These are phyloP conservation scores for Myochromella boudieri DNA, from an alignment of 768 basidiomycete species.

Conservation along the genomic window DNA sequence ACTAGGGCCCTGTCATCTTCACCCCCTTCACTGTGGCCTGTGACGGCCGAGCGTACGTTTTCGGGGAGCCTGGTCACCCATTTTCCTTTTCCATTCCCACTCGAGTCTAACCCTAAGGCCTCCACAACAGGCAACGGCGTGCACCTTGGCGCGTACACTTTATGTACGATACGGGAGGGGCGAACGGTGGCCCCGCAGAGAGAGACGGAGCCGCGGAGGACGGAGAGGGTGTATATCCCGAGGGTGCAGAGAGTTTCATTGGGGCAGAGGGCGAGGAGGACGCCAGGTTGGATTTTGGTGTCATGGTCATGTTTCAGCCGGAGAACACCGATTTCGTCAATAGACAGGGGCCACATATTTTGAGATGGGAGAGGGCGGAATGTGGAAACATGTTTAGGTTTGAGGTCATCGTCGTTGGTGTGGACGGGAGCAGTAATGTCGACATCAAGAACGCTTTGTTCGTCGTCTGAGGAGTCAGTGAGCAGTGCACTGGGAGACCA, in stretches of 20 bases:
- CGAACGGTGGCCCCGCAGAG: conserved; percentile 55
- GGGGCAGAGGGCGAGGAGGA: conserved; percentile 43
- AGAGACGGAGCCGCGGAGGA: conserved; percentile 61
- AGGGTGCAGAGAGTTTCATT: conserved; percentile 63
- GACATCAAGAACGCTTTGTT: too few species aligned
- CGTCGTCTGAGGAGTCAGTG: conserved; percentile 49
- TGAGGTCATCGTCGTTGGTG: conserved; percentile 10
- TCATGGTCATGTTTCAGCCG: conserved; percentile 20
- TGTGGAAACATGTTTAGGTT: conserved; percentile 38
- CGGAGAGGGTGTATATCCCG: conserved; percentile 60
- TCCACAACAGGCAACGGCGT: conserved; percentile 67
- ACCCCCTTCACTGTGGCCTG: conserved; percentile 21
- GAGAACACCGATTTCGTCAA: conserved; percentile 41
- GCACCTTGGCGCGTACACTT: conserved; percentile 74
- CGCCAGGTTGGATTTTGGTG: conserved; percentile 18
- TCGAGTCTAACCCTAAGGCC: too few species aligned
- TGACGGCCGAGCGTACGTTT: conserved; percentile 14
- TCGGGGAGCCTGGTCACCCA: too few species aligned
- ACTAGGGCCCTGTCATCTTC: too few species aligned
- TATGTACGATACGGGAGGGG: conserved; percentile 40
- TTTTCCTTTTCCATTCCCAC: too few species aligned
- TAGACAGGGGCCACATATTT: conserved; percentile 46
- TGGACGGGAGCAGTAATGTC: conserved; percentile 21
- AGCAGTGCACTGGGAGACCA: conserved; percentile 64
- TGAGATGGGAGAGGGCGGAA: conserved; percentile 40